Base-by-base conservation (phyloP, 139 green algal species). In the Trebouxia sp. region DNA sequence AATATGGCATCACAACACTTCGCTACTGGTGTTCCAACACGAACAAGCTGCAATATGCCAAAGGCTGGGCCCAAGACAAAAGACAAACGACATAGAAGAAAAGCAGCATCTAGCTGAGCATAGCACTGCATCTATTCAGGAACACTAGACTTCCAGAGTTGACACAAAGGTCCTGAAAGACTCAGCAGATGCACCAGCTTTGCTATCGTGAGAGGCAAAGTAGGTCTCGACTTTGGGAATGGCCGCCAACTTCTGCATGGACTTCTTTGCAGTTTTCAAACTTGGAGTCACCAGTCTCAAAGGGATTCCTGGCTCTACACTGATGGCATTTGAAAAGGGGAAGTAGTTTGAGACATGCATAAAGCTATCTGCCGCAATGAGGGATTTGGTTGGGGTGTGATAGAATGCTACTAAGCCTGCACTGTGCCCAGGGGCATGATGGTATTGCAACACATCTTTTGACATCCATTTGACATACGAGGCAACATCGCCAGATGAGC, bases 331-430 rank as follows among this genome's bases (percentile, higher is more conserved):
- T 22, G 32, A 43, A 8, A 72, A 43, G 35, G 62, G 62, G 24
- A 72, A 72, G 15, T 15, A 43, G 35, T 32, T 22, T 5, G 62
- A 72, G 5, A 72, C 26, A 8, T 72, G 62, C 62, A 72, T 72
- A 35, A 72, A 72, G 32, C 62, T 72, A 24, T 72, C 62, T 26
- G 28, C 62, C 26, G 62, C 62, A 7, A 72, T 8, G 0, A 72
- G 32, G 37, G 62, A 72, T 24, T 72, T 72, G 32, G 62, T 72
- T 9, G 62, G 62, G 14, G 42, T 72, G 11, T 72, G 62, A 72
- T 72, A 72, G 6, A 72, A 43, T 0, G 62, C 62, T 5, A 72
- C 35, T 35, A 72, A 45, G 24, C 62, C 62, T 43, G 62, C 32
- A 10, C 32, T 72, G 62, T 72, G 62, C 35, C 62, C 62, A n/a